Percentiles rank a stretch among this genome's conserved stretches.
Evolutionary conservation across 2,329 filamentous ascomycete genomes (phyloP).

Genomic region (Aspergillus pseudoterreus): DNA sequence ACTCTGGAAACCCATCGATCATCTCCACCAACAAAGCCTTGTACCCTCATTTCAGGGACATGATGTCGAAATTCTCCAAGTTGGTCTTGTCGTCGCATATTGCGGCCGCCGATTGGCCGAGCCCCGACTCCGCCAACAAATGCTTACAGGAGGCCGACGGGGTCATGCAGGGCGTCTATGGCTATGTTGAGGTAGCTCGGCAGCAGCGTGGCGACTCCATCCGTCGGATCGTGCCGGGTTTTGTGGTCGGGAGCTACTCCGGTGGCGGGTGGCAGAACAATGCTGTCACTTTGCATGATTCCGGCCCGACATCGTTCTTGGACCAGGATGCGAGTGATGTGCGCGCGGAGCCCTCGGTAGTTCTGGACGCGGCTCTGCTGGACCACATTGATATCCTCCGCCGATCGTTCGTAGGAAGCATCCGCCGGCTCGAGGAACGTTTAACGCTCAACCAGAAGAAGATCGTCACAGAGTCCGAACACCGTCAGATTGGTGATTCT

Average conservation of each 20-base stretch:
- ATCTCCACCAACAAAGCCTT: conserved; percentile 97
- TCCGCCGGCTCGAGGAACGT: conserved; percentile 82
- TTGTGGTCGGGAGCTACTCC: conserved; percentile 76
- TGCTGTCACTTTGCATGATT: conserved; percentile 60
- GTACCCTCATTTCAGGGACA: conserved; percentile 95
- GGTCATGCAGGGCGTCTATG: conserved; percentile 87
- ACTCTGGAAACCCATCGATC: conserved; percentile 97
- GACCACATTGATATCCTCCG: conserved; percentile 84
- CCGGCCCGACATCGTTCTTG: conserved; percentile 65
- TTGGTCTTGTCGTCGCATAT: conserved; percentile 97
- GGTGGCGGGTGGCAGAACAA: conserved; percentile 85
- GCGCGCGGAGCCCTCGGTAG: conserved; percentile 64
- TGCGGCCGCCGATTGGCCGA: conserved; percentile 91
- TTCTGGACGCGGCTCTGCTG: conserved; percentile 72
- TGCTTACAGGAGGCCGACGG: conserved; percentile 97
- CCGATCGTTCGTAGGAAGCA: conserved; percentile 76
- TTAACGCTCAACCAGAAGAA: conserved; percentile 78
- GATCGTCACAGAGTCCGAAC: conserved; percentile 72
- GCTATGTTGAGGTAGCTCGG: conserved; percentile 91
- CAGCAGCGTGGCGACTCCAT: conserved; percentile 93
- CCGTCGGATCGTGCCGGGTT: conserved; percentile 86
- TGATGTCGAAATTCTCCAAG: conserved; percentile 99
- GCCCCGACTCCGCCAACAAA: conserved; percentile 88
- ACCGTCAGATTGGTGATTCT: conserved; percentile 75
- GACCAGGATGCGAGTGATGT: conserved; percentile 82